phyloP scores from a whole-genome alignment of 495 filamentous ascomycete genomes.

The Sordaria brevicollis region DNA sequence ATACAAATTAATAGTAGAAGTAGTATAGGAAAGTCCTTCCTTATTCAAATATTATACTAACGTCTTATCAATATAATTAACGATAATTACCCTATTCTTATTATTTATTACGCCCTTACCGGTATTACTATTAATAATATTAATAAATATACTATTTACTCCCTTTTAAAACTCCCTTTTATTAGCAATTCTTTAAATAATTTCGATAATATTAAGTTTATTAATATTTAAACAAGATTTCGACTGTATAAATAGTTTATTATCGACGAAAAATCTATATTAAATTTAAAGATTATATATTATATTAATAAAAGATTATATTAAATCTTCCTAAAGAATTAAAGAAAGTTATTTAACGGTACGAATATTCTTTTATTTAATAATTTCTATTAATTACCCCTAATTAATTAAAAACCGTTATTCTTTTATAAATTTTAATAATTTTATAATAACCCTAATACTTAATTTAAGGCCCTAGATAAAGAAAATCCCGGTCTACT shows the following conservation, averaged over 20 bases:
- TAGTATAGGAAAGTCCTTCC: not conserved
- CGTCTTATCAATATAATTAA: not conserved
- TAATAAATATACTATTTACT: not conserved
- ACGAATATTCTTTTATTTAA: not conserved
- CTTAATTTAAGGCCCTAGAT: not conserved
- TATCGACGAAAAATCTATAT: not conserved
- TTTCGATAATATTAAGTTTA: not conserved
- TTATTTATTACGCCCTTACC: not conserved
- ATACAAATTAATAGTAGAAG: not conserved
- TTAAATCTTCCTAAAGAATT: not conserved
- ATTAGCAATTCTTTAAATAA: not conserved
- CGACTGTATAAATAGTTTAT: not conserved
- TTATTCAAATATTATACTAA: not conserved
- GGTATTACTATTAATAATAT: not conserved
- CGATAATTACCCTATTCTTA: accelerated
- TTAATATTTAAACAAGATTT: not conserved
- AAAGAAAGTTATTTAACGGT: not conserved
- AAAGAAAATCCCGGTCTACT: not conserved
- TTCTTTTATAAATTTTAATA: not conserved
- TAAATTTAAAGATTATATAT: not conserved
- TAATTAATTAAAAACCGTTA: not conserved
- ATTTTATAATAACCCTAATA: not conserved
- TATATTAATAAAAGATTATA: not conserved
- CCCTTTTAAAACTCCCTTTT: not conserved
- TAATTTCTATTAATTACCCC: not conserved